Conservation (phyloP, 1,139 yeast species). For the Yarrowia galli region DNA sequence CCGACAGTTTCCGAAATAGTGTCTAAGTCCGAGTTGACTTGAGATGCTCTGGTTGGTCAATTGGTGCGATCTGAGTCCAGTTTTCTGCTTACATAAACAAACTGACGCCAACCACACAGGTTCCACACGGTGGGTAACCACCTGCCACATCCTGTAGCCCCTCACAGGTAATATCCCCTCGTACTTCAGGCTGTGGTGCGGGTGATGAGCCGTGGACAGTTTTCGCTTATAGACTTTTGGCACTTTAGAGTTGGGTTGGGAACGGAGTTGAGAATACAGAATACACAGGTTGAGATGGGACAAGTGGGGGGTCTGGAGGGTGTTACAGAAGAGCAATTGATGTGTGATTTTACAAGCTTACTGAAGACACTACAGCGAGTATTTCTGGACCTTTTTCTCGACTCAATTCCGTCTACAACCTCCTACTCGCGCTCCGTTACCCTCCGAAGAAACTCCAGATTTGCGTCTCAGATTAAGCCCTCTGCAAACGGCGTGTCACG, state of each 20-base stretch:
- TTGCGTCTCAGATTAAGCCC: slow-evolving; percentile 2
- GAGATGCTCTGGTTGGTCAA: neutral
- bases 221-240: slow-evolving; percentile 27
- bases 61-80: neutral
- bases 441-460: slow-evolving; percentile 23
- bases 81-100: no score
- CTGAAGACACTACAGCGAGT: neutral
- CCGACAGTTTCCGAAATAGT: slow-evolving; percentile 32
- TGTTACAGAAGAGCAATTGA: neutral
- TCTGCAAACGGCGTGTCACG: slow-evolving; percentile 19
- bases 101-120: neutral
- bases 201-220: slow-evolving; percentile 28
- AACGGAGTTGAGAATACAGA: neutral
- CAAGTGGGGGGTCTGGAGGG: neutral
- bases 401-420: neutral
- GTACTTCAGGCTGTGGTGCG: neutral
- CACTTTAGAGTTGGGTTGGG: slow-evolving; percentile 14
- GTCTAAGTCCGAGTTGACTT: slow-evolving; percentile 10
- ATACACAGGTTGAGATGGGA: neutral
- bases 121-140: neutral
- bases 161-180: slow-evolving; percentile 2
- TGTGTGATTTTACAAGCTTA: no score
- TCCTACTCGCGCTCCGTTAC: slow-evolving; percentile 1
- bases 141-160: slow-evolving; percentile 9
- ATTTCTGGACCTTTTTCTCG: neutral